Conservation (phyloP, 208 protist species). For the Angomonas ambiguus region DNA sequence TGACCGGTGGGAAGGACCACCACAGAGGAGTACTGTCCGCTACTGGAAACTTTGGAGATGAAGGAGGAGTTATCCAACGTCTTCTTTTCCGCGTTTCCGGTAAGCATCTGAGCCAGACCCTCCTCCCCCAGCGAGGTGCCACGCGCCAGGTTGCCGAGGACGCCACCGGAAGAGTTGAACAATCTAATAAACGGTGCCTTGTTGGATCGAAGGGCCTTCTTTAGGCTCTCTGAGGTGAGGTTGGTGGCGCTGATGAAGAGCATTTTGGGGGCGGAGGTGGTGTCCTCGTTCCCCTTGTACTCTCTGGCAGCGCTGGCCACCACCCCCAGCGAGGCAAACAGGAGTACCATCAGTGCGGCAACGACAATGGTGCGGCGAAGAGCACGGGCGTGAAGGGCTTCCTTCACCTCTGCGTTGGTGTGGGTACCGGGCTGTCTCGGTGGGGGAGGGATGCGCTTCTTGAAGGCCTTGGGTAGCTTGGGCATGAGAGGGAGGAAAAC, state of each 20-base stretch:
- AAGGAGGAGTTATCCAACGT: conserved; percentile 43
- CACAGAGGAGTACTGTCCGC: conserved; percentile 29
- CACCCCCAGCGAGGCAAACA: conserved; percentile 50
- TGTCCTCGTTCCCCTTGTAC: conserved; percentile 20
- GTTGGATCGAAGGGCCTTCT: conserved; percentile 43
- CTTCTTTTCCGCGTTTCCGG: conserved; percentile 20
- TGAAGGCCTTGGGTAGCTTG: conserved; percentile 2
- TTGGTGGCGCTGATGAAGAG: conserved; percentile 49
- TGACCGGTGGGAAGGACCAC: conserved; percentile 37
- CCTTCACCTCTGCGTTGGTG: conserved; percentile 66
- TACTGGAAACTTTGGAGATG: conserved; percentile 33
- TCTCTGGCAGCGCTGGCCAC: conserved; percentile 49
- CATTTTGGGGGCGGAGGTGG: conserved; percentile 23
- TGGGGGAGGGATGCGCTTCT: conserved; percentile 33
- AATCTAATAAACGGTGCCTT: conserved; percentile 61
- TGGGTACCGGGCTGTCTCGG: conserved; percentile 53
- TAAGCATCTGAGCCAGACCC: conserved; percentile 51
- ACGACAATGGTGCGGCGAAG: conserved; percentile 55
- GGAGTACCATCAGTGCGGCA: conserved; percentile 57
- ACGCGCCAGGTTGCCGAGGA: conserved; percentile 23
- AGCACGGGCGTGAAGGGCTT: conserved; percentile 56
- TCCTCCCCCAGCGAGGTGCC: not conserved
- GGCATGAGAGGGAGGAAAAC: not conserved
- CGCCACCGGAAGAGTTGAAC: conserved; percentile 30
- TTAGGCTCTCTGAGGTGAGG: conserved; percentile 25